These are phyloP conservation scores for Metarhizium anisopliae DNA, from an alignment of 2,329 filamentous ascomycete genomes.

Conservation along the genomic window DNA sequence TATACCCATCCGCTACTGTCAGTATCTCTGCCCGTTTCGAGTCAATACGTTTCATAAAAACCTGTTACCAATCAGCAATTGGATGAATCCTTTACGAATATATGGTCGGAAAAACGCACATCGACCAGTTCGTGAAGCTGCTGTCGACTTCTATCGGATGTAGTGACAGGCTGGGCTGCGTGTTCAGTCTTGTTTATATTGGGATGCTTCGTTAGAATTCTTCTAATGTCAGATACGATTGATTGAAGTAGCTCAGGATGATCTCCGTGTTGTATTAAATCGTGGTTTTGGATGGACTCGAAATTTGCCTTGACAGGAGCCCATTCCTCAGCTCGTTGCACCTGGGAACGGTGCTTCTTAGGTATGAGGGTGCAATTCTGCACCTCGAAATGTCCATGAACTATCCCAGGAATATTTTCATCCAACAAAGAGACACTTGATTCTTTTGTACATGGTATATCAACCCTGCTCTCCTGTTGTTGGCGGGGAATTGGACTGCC, in stretches of 20 bases:
- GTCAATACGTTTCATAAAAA: constrained; percentile 2
- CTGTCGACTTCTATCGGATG: constrained; percentile 1
- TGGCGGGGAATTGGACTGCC: constrained; percentile 4
- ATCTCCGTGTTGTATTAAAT: not conserved
- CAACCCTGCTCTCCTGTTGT: not conserved
- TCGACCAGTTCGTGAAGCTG: constrained; percentile 5
- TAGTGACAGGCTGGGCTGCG: not conserved
- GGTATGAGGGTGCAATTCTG: not conserved
- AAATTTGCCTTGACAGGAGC: not conserved
- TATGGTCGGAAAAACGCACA: not conserved
- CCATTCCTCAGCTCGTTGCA: not conserved
- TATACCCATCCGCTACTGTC: constrained; percentile 3
- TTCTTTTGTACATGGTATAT: not conserved
- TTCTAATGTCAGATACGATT: constrained; percentile 1
- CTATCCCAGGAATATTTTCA: not conserved
- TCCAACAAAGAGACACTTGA: not conserved
- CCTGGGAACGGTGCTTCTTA: not conserved
- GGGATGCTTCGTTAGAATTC: not conserved
- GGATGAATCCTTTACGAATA: not conserved
- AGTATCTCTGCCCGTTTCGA: constrained; percentile 1
- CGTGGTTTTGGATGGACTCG: not conserved
- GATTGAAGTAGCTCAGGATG: not conserved
- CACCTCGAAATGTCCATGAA: not conserved
- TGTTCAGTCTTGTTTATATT: not conserved
- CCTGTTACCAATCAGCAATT: not conserved